Evolutionary conservation across 495 filamentous ascomycete genomes (phyloP), one percentile per base, ranked within the genome.

Genomic region (Lindgomyces ingoldianus): DNA sequence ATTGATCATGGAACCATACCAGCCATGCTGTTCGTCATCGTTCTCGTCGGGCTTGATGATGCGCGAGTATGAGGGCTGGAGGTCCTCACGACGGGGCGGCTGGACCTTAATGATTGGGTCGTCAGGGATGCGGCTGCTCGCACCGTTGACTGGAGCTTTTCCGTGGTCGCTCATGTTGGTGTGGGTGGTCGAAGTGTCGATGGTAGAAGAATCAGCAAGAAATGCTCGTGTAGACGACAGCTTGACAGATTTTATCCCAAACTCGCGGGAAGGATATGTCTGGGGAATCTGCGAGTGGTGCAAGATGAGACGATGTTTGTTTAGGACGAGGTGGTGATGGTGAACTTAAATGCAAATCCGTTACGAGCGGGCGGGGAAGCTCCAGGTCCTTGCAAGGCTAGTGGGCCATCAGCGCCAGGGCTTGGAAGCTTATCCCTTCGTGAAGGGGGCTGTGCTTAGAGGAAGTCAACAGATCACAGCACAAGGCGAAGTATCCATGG

Each of bases 1-100:
- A 72, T 91, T 89, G 73, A 96, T 93, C 84, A 96, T 87, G 70
- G 81, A 75, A 18, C 91, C 91, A 75, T 96, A 98, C 93, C 93
- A 97, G 73, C 91, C 89, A 73, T 93, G 87, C 18, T 83, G 81
- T 53, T 84, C 84, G 36, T 83, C 84, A 69, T 95, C 89, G 11
- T 85, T 80, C 19, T 73, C 75, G 42, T 88, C 85, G 55, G 85
- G 85, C 47, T 89, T 75, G 63, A 96, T 83, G 53, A 81, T 81
- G 55, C 86, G 82, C 3, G 94, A 94, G 77, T 98, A 98, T 68
- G 83, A 88, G 27, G 89, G 89, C 76, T 98, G 94, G 6, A 98
- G 81, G 69, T 98, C 94, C 62, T 88, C 89, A 56, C 85, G 78
- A 25, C 85, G 84, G 3, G 93, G 89, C 33, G 91, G 93, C 70